A percentile compares a stretch with the other conserved stretches of the same genome.
Conservation (phyloP, 805 yeast genomes). For the Tanozyma kutaoensis region DNA sequence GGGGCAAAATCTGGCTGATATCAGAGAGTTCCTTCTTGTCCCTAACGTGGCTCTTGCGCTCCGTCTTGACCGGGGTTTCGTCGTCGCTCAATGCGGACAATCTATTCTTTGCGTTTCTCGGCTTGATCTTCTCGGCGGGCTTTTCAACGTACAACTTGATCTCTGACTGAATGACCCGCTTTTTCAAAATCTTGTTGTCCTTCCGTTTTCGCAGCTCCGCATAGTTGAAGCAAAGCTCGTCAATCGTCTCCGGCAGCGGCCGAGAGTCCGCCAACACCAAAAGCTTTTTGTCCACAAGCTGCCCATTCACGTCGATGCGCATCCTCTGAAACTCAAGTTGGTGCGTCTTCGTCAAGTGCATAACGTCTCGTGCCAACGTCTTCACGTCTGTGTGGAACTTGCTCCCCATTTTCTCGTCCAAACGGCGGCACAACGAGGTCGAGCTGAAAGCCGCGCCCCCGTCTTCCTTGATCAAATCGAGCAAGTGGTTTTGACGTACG, state of each 20-base stretch:
- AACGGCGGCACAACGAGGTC: slow-evolving; percentile 15
- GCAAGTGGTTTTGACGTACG: slow-evolving; percentile 16
- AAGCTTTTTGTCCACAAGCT: slow-evolving; percentile 14
- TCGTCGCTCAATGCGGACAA: slow-evolving; percentile 5
- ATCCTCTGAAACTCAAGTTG: slow-evolving; percentile 12
- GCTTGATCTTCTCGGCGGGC: slow-evolving; percentile 2
- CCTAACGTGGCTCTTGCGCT: background rate
- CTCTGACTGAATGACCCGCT: slow-evolving; percentile 4
- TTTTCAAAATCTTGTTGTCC: slow-evolving; percentile 3
- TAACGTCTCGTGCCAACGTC: slow-evolving; percentile 25
- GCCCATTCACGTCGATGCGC: slow-evolving; percentile 13
- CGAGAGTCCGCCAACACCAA: slow-evolving; percentile 17
- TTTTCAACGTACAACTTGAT: slow-evolving; percentile 5
- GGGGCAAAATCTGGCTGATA: slow-evolving; percentile 3
- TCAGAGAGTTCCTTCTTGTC: slow-evolving; percentile 3
- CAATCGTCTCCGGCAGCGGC: slow-evolving; percentile 17
- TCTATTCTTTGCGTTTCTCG: slow-evolving; percentile 3
- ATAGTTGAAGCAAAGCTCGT: slow-evolving; percentile 6
- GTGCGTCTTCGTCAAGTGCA: slow-evolving; percentile 9
- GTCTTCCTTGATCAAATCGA: slow-evolving; percentile 16
- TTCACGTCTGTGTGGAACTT: slow-evolving; percentile 22
- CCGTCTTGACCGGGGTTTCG: slow-evolving; percentile 1
- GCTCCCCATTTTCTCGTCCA: slow-evolving; percentile 16
- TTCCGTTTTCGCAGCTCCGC: slow-evolving; percentile 1
- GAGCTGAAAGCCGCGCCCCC: slow-evolving; percentile 27